A percentile compares a stretch with the other conserved stretches of the same genome.
These are phyloP conservation scores for Epichloe glyceriae DNA, from an alignment of 2,329 filamentous ascomycete species.

Conservation along the genomic window DNA sequence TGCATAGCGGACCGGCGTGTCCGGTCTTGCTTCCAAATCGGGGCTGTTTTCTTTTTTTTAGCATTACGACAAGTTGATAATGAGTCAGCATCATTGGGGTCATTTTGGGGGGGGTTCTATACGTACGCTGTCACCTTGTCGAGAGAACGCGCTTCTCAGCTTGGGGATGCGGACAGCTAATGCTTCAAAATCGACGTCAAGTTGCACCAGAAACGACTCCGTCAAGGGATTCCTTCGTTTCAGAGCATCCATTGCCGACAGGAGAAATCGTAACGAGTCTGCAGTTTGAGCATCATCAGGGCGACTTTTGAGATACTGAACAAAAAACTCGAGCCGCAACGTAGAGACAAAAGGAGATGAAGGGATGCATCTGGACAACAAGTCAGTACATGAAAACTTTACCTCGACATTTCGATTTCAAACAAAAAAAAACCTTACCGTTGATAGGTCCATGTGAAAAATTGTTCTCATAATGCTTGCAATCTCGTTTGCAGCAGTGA, in stretches of 20 bases:
- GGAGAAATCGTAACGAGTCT: conserved; percentile 77
- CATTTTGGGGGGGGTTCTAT: background rate
- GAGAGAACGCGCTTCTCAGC: conserved; percentile 41
- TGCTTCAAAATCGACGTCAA: conserved; percentile 81
- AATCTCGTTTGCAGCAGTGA: conserved; percentile 87
- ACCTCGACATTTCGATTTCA: background rate
- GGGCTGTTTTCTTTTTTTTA: background rate
- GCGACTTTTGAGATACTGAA: conserved; percentile 91
- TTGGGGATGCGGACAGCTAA: conserved; percentile 50
- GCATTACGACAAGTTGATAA: background rate
- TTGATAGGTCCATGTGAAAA: conserved; percentile 73
- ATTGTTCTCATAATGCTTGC: conserved; percentile 92
- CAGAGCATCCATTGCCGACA: conserved; percentile 80
- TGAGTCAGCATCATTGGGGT: no score
- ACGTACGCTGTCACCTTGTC: conserved; percentile 38
- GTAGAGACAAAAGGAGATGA: conserved; percentile 89
- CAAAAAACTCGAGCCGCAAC: conserved; percentile 93
- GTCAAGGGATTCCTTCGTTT: conserved; percentile 83
- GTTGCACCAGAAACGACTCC: conserved; percentile 85
- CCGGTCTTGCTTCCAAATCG: conserved; percentile 2
- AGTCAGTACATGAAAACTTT: background rate
- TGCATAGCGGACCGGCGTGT: conserved; percentile 15
- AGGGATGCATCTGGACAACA: conserved; percentile 71
- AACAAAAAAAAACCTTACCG: conserved; percentile 40
- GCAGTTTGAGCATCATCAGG: conserved; percentile 68